phyloP scores from a whole-genome alignment of 1,284 basidiomycete genomes.

The Puccinia triticina region DNA sequence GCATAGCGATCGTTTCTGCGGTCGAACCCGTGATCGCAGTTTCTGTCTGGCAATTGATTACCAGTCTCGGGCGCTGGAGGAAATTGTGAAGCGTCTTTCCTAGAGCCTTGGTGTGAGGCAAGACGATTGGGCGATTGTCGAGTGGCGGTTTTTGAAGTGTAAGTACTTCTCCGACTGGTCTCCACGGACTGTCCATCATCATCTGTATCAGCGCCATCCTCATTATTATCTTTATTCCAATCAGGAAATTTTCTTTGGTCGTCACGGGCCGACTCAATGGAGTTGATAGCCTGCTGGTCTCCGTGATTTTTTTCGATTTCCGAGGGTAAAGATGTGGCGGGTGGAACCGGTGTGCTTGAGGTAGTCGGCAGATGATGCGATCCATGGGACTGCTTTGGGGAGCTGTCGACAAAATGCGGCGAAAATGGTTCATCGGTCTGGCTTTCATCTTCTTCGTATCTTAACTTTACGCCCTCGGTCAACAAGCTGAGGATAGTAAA shows the following conservation, averaged over 20 bases:
- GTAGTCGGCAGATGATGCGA: not conserved
- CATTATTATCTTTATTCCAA: conserved; percentile 60
- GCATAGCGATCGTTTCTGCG: not conserved
- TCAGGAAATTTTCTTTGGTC: conserved; percentile 28
- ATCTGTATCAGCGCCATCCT: conserved; percentile 56
- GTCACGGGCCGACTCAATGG: conserved; percentile 38
- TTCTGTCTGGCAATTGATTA: conserved; percentile 10
- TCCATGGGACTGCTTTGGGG: not conserved
- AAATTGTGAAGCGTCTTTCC: conserved; percentile 4
- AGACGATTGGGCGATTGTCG: not conserved
- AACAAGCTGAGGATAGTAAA: conserved; percentile 95
- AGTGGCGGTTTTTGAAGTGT: conserved; percentile 16
- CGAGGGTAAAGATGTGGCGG: conserved; percentile 50
- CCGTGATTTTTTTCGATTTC: not conserved
- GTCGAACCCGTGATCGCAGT: not conserved
- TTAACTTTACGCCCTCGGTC: conserved; percentile 93
- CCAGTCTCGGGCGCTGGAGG: not conserved
- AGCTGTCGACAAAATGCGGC: not conserved
- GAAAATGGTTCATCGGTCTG: not conserved
- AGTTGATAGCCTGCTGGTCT: not conserved
- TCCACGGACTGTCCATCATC: conserved; percentile 33
- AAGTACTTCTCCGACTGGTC: conserved; percentile 38
- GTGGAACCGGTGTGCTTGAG: not conserved
- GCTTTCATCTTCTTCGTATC: conserved; percentile 70
- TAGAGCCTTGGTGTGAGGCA: conserved; percentile 3